Percentiles rank a stretch among this genome's conserved stretches.
phyloP scores from a whole-genome alignment of 2,329 filamentous ascomycete genomes.

The Cytospora chrysosperma region DNA sequence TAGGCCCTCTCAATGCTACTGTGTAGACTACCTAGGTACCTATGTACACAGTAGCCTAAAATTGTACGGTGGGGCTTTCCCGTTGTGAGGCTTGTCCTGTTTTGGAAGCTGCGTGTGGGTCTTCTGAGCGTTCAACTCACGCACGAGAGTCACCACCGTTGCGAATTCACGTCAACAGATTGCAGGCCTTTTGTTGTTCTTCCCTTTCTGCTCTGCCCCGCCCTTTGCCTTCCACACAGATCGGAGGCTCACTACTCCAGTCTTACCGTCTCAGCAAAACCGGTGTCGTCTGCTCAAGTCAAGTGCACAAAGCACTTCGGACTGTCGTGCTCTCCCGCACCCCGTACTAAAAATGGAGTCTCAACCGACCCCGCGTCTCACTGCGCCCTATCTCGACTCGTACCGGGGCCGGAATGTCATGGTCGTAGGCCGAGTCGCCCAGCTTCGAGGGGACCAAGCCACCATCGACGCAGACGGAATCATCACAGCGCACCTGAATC shows the following conservation, averaged over 20 bases:
- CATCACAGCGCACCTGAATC: conserved; percentile 71
- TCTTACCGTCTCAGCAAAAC: too few relatives aligned
- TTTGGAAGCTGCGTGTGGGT: not conserved
- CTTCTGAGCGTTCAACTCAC: not conserved
- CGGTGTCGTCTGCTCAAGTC: too few relatives aligned
- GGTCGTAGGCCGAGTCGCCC: conserved; percentile 79
- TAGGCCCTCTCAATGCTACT: too few relatives aligned
- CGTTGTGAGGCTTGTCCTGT: not conserved
- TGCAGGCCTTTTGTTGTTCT: not conserved
- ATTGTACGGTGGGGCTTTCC: not conserved
- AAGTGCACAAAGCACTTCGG: too few relatives aligned
- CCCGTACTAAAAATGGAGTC: conserved; percentile 60
- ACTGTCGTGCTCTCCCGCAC: too few relatives aligned
- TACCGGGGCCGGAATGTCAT: conserved; percentile 77
- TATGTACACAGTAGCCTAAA: too few relatives aligned
- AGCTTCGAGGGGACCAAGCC: conserved; percentile 78
- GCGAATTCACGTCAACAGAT: too few relatives aligned
- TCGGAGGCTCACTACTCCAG: too few relatives aligned
- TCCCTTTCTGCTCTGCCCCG: not conserved
- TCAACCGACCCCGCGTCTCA: conserved; percentile 75
- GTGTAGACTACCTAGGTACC: too few relatives aligned
- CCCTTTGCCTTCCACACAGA: not conserved
- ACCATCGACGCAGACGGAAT: conserved; percentile 77
- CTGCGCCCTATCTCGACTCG: conserved; percentile 72
- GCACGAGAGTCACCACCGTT: not conserved